Evolutionary conservation across 768 basidiomycete species (phyloP), one percentile per base, ranked within the genome.

Genomic region (Suillus americanus): DNA sequence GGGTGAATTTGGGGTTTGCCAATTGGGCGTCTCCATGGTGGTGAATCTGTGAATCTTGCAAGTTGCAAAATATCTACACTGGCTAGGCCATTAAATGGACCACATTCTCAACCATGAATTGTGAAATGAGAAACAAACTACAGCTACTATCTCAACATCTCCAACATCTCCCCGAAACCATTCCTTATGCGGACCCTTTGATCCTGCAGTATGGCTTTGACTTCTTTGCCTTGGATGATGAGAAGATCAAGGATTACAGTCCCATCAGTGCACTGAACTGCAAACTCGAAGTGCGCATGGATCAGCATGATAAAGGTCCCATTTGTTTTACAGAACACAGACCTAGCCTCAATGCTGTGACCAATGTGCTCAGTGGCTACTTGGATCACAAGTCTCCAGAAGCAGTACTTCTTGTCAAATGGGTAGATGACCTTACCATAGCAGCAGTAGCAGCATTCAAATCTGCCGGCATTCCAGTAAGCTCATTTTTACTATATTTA

Each of bases 401-500:
- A 16, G 60, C 41, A 20, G 61, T 61, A 12, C 61, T 70, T 43
- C 45, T 70, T 2, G 48, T 64, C 18, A 70, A 70, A 62, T 71
- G 70, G 70, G 60, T 68, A 12, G 67, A 68, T 16, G 67, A 71
- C 37, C 56, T 70, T 2, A 64, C 53, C 0, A 38, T 16, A 9
- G 62, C 63, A 18, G 70, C 67, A 7, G 40, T 50, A 51, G 23
- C 28, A 16, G 61, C 33, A 18, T 68, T 67, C 14, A n/a, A 64
- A 35, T 46, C 48, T 37, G 37, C 46, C 18, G 46, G 62, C 14
- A 20, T 16, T 41, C 28, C 50, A 18, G 68, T 68, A 48, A 61
- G 68, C 33, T 61, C 23, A 20, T 37, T 35, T 61, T 35, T 30
- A 45, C 30, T 61, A 30, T 38, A 61, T 33, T 46, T 46, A 23